A percentile compares a stretch with the other conserved stretches of the same genome.
Conservation (phyloP, 495 filamentous ascomycete species). For the Xylaria longipes region DNA sequence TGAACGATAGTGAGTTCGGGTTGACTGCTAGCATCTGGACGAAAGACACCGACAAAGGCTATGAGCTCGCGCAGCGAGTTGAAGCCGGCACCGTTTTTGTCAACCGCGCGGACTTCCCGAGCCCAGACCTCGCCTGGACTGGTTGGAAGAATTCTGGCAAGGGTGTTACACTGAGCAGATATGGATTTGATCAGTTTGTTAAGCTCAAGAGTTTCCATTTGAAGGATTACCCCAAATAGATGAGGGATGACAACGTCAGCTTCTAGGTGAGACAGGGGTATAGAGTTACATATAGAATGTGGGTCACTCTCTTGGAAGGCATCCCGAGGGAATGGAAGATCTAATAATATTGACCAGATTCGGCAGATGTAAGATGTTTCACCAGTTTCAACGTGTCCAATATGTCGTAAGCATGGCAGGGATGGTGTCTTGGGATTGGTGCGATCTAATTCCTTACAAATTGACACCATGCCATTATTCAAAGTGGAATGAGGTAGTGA, state of each 20-base stretch:
- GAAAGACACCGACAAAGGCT: constrained; percentile 80
- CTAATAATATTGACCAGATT: constrained; percentile 7
- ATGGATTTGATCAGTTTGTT: constrained; percentile 92
- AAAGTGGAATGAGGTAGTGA: not conserved
- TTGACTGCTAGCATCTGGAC: constrained; percentile 99
- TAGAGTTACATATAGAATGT: constrained; percentile 1
- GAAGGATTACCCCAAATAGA: constrained; percentile 80
- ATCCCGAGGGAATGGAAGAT: constrained; percentile 25
- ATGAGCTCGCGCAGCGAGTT: constrained; percentile 77
- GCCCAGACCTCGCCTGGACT: constrained; percentile 95
- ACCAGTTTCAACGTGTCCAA: constrained; percentile 1
- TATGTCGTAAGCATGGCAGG: constrained; percentile 19
- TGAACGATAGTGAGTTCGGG: constrained; percentile 96
- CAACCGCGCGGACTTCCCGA: constrained; percentile 92
- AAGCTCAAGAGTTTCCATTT: constrained; percentile 96
- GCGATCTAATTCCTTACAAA: not conserved
- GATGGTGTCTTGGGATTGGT: not conserved
- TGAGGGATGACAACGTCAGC: constrained; percentile 12
- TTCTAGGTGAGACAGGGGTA: constrained; percentile 7
- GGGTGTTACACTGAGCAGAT: constrained; percentile 85
- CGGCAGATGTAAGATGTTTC: constrained; percentile 24
- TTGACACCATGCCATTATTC: constrained; percentile 16
- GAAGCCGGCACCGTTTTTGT: constrained; percentile 97
- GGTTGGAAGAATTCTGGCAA: constrained; percentile 97
- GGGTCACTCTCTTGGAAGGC: not conserved